These are phyloP conservation scores for Ophiocordyceps camponoti-saundersi DNA, from an alignment of 2,329 filamentous ascomycete species.

Conservation along the genomic window DNA sequence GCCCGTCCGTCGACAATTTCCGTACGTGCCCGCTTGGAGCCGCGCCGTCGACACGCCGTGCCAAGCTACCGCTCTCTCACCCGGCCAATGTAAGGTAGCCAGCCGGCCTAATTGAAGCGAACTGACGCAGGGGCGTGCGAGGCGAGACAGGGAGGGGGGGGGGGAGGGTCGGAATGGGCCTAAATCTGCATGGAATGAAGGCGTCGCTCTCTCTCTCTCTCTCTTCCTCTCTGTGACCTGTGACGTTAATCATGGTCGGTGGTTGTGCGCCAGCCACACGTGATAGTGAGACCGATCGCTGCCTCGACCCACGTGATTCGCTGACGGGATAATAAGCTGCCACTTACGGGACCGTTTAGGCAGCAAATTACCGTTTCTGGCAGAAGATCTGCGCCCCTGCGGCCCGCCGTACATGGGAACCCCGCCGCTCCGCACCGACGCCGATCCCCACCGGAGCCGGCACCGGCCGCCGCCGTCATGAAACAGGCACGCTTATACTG, in stretches of 20 bases:
- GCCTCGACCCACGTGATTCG: background rate
- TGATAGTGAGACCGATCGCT: background rate
- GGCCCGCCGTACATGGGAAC: no score
- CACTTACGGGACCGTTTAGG: no score
- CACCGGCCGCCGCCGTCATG: no score
- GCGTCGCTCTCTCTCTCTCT: background rate
- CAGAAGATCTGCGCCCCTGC: no score
- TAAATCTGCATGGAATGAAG: background rate
- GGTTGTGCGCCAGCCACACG: background rate
- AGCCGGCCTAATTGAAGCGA: background rate
- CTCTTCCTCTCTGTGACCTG: no score
- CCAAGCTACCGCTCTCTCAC: no score
- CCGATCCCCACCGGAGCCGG: background rate
- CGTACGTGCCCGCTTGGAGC: no score
- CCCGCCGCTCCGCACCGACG: no score
- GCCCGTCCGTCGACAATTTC: background rate
- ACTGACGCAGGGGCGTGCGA: background rate
- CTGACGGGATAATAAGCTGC: no score
- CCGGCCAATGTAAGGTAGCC: no score
- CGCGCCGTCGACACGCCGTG: no score
- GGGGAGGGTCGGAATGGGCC: background rate
- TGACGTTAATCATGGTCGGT: background rate
- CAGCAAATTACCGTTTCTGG: no score
- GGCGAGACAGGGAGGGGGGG: background rate
- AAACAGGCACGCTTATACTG: background rate